A percentile compares a stretch with the other conserved stretches of the same genome.
Conservation (phyloP, 2,329 filamentous ascomycete species). For the Neurospora sp. region DNA sequence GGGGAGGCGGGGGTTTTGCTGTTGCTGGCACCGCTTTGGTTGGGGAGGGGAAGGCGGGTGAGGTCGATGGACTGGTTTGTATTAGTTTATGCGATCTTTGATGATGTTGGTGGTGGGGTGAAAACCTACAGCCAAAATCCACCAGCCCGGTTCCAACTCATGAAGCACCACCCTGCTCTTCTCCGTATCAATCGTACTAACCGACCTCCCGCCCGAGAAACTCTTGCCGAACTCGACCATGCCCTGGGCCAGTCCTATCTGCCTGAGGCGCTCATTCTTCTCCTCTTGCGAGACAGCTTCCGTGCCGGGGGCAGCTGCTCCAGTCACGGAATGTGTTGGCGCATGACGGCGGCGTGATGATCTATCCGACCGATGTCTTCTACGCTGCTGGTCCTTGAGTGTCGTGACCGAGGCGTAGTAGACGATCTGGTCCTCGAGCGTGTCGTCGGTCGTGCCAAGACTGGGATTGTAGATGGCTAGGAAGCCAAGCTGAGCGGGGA, state of each 20-base stretch:
- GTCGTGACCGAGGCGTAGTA: slow-evolving; percentile 69
- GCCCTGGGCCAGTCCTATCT: slow-evolving; percentile 92
- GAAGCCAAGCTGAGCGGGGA: slow-evolving; percentile 80
- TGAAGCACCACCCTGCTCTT: slow-evolving; percentile 75
- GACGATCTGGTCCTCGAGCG: slow-evolving; percentile 72
- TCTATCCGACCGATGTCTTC: slow-evolving; percentile 25
- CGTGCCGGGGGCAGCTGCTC: slow-evolving; percentile 26
- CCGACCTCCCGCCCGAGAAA: slow-evolving; percentile 67
- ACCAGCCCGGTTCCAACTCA: slow-evolving; percentile 88
- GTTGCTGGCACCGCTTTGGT: slow-evolving; percentile 1
- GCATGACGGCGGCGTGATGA: not conserved
- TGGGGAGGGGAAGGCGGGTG: slow-evolving; percentile 59
- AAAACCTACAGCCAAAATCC: slow-evolving; percentile 76
- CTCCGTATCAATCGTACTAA: slow-evolving; percentile 86
- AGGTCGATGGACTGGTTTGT: slow-evolving; percentile 62
- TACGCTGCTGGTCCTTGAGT: slow-evolving; percentile 29
- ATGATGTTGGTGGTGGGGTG: not conserved
- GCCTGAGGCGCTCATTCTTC: slow-evolving; percentile 76
- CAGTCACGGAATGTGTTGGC: slow-evolving; percentile 9
- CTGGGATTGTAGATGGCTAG: slow-evolving; percentile 88
- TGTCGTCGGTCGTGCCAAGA: slow-evolving; percentile 51
- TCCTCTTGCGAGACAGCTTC: slow-evolving; percentile 48
- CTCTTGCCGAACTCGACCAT: slow-evolving; percentile 89
- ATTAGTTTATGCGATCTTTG: too few species aligned
- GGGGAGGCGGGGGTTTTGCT: slow-evolving; percentile 1